Base-by-base conservation (phyloP, 2,329 filamentous ascomycete genomes). In the Fusarium xyrophilum region DNA sequence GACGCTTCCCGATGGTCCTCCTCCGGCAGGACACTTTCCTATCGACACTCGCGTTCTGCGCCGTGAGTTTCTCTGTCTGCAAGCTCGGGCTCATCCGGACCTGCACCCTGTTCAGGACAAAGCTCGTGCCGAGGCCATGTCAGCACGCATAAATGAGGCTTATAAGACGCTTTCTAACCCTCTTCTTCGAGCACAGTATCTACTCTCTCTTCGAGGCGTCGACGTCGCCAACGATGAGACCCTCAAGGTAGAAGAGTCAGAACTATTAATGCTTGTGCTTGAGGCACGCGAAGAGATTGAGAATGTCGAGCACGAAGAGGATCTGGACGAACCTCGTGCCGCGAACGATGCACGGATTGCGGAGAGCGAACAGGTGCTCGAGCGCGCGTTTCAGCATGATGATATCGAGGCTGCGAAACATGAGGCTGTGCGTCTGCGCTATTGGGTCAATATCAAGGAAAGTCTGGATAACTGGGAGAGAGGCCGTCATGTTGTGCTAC, bases 361-460 rank as follows among this genome's bases (percentile, higher is more conserved):
- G 21, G 82, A 80, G 66, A 91, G 90, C 73, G 90, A 94, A 75
- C 79, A 79, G 51, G 77, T 79, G 2, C 74, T 98, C 27, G 91
- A 86, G 47, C 73, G 77, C 56, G 87, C 89, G 1, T 95, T 98
- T 76, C 83, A 81, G 65, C 73, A 78, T 12, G 91, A 90, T 50
- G 87, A 95, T 75, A 76, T 92, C 39, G 84, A 89, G 40, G 79
- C 66, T 12, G 95, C 93, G 19, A 89, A 86, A 79, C 79, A 76
- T 64, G 93, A 96, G 84, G 89, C 90, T 46, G 88, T 97, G 3
- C 84, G 86, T 77, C 79, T 97, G 81, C 84, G 93, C 77, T 98
- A 97, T 82, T 97, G 95, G 95, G 86, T 91, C 58, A 97, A 94
- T 79, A 90, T 98, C 65, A 86, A 88, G 66, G 91, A 96, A 78